phyloP scores from a whole-genome alignment of 2,329 filamentous ascomycete species.

The Fusarium sublunatum region DNA sequence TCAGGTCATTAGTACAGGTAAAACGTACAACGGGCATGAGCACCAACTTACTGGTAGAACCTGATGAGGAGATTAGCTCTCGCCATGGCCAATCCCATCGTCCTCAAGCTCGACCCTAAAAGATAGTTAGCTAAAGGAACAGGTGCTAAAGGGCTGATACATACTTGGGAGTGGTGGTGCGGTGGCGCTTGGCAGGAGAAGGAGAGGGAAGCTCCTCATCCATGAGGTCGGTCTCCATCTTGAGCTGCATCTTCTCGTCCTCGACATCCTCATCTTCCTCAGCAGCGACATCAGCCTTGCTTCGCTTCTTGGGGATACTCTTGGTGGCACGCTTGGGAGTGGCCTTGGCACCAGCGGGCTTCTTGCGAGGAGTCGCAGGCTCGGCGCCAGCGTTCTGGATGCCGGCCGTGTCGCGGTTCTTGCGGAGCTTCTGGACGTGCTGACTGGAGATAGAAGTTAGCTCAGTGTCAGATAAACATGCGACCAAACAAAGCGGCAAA shows the following conservation, averaged over 20 bases:
- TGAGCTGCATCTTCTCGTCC: constrained; percentile 43
- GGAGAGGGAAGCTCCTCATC: constrained; percentile 16
- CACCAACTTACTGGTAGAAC: constrained; percentile 6
- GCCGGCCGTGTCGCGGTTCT: constrained; percentile 47
- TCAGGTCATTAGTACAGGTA: background rate
- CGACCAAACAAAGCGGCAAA: constrained; percentile 7
- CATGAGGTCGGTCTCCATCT: constrained; percentile 39
- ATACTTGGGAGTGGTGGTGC: constrained; percentile 38
- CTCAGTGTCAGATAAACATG: background rate
- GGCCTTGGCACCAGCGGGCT: constrained; percentile 21
- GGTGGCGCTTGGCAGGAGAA: constrained; percentile 42
- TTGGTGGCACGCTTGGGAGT: constrained; percentile 48
- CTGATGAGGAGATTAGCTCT: constrained; percentile 12
- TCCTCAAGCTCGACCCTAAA: constrained; percentile 32
- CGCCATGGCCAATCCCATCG: background rate
- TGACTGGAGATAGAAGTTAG: constrained; percentile 51
- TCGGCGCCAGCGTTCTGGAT: constrained; percentile 34
- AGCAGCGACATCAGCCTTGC: constrained; percentile 21
- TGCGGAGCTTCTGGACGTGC: constrained; percentile 60
- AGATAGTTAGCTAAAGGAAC: constrained; percentile 8
- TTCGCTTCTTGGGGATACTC: constrained; percentile 47
- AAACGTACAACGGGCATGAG: background rate
- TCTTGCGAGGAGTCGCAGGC: constrained; percentile 43
- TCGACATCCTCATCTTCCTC: constrained; percentile 42
- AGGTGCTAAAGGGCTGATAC: background rate